Conservation (phyloP, 2,329 filamentous ascomycete species). For the Aureobasidium sp. region DNA sequence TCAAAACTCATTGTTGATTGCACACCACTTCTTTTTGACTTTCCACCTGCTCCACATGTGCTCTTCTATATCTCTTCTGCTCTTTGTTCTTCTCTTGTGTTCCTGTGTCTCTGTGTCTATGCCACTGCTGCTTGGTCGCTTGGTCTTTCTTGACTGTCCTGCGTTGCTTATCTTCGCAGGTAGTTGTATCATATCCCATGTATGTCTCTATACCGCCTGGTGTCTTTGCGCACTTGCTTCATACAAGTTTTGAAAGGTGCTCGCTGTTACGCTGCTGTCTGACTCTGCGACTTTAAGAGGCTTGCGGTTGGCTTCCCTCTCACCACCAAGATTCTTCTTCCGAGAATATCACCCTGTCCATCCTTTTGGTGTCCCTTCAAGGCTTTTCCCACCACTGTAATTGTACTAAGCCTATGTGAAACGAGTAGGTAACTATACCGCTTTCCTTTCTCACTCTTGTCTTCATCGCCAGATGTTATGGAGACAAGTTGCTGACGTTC, state of each 20-base stretch:
- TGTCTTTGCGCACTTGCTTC: no score
- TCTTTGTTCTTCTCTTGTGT: background rate
- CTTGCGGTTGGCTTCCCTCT: background rate
- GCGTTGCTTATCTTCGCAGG: background rate
- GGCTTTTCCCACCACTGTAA: background rate
- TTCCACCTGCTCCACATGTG: background rate
- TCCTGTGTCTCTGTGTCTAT: no score
- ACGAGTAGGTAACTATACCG: no score
- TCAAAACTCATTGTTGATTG: constrained; percentile 11
- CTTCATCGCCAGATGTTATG: background rate
- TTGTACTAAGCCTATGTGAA: background rate
- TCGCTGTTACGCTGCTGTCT: no score
- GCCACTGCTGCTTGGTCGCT: no score
- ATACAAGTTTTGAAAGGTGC: no score
- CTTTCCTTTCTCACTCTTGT: no score
- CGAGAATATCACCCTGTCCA: background rate
- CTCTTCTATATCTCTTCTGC: background rate
- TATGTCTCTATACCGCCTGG: no score
- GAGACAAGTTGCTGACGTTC: no score
- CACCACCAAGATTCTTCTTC: background rate
- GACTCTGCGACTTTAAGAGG: no score
- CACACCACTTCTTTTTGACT: background rate
- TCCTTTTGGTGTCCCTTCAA: background rate
- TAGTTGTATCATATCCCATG: background rate
- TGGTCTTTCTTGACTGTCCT: background rate